A percentile compares a stretch with the other conserved stretches of the same genome.
Evolutionary conservation across 208 protist species (phyloP).

Genomic region (Leishmania major): DNA sequence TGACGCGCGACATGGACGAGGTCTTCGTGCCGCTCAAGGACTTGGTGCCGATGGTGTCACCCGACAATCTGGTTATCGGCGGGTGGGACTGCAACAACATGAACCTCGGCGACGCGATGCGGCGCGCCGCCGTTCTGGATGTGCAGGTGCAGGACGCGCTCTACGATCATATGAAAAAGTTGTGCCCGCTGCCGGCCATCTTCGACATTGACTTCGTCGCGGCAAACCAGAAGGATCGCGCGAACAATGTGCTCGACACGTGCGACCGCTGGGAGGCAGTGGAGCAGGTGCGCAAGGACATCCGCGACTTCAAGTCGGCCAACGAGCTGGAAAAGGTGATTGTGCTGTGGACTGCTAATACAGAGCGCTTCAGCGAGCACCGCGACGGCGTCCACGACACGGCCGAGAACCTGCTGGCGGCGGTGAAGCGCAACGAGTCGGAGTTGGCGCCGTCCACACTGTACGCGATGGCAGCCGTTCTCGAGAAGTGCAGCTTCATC

Average conservation of each 20-base stretch:
- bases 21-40: constrained; percentile 94
- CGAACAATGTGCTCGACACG: constrained; percentile 95
- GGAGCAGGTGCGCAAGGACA: constrained; percentile 95
- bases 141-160: constrained; percentile 91
- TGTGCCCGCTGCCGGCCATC: constrained; percentile 95
- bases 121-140: constrained; percentile 95
- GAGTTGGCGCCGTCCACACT: constrained; percentile 97
- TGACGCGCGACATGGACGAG: constrained; percentile 88
- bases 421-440: constrained; percentile 84
- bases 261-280: constrained; percentile 93
- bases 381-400: constrained; percentile 95
- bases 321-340: constrained; percentile 97
- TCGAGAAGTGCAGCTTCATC: constrained; percentile 97
- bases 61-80: constrained; percentile 97
- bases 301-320: constrained; percentile 86
- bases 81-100: constrained; percentile 98
- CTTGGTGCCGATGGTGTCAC: constrained; percentile 97
- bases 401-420: constrained; percentile 93
- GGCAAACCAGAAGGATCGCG: constrained; percentile 96
- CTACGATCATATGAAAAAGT: constrained; percentile 86
- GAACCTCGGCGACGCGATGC: constrained; percentile 96
- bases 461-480: constrained; percentile 97
- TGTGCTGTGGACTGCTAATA: constrained; percentile 99
- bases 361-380: constrained; percentile 97
- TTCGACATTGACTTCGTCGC: constrained; percentile 99